These are phyloP conservation scores for Plasmopara viticola DNA, from an alignment of 352 stramenopile genomes.

Conservation along the genomic window DNA sequence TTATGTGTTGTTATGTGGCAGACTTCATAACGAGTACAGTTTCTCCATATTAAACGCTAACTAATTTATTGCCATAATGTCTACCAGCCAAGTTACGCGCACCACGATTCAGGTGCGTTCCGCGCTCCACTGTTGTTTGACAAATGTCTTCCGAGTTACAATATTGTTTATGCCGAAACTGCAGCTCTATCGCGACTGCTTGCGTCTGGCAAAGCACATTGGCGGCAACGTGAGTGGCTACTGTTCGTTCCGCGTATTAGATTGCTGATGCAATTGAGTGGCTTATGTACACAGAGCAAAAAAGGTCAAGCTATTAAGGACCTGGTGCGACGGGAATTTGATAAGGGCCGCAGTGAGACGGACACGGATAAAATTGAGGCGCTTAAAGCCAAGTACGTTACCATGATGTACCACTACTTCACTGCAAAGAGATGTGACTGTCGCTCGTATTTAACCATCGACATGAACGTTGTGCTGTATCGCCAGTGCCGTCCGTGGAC, in stretches of 20 bases:
- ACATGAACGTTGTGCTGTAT: constrained; percentile 1
- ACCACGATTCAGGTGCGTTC: constrained; percentile 58
- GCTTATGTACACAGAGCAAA: constrained; percentile 52
- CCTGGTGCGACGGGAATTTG: constrained; percentile 71
- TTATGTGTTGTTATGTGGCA: no score
- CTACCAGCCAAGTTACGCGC: constrained; percentile 60
- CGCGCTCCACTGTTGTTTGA: neutral
- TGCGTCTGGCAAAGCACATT: constrained; percentile 84
- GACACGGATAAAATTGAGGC: constrained; percentile 78
- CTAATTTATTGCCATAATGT: neutral
- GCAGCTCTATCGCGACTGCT: constrained; percentile 79
- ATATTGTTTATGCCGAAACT: neutral
- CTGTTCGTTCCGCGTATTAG: neutral
- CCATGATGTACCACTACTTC: neutral
- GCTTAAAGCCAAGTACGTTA: constrained; percentile 76
- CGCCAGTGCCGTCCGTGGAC: constrained; percentile 61
- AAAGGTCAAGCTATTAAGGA: constrained; percentile 71
- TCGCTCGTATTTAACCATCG: neutral
- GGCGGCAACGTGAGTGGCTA: constrained; percentile 57
- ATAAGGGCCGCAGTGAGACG: constrained; percentile 68
- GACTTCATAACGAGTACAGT: no score
- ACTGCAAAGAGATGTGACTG: neutral
- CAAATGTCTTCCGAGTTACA: neutral
- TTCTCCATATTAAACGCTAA: no score
- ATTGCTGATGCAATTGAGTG: constrained; percentile 3